Base-by-base conservation (phyloP, 2,329 filamentous ascomycete species). In the Epichloe elymi region DNA sequence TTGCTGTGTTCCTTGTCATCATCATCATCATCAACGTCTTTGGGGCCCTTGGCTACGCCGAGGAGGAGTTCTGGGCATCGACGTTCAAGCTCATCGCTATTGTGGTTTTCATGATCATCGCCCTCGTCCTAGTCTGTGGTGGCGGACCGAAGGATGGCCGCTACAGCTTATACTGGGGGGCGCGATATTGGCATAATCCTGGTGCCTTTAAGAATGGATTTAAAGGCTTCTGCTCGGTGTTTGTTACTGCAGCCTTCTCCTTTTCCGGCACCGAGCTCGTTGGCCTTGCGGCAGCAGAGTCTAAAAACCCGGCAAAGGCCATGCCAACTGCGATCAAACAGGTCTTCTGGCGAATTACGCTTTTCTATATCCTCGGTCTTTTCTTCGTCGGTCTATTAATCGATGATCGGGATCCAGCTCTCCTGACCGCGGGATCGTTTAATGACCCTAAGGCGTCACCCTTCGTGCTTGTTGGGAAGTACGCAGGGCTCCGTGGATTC, bases 241-340 rank as follows among this genome's bases (percentile, higher is more conserved):
- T 86, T 56, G 83, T 88, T 47, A 86, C 80, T 1, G 83, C 85
- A 3, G 83, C 84, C 4, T 88, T 88, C 60, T 71, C 84, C 20
- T 88, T 87, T 61, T 78, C 80, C 15, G 85, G 84, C 14, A 87
- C 84, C 0, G 85, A 88, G 61, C 71, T 86, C 2, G 83, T 88
- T 10, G 51, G 53, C 30, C 53, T 54, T 15, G 53, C 53, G 4
- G 53, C 53, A 5, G 53, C 53, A 12, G 85, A 89, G 65, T 79
- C 84, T 0, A 67, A 70, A 10, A 86, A 87, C 60, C 85, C 85
- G 0, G 75, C 79, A 51, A 82, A 86, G 61, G 79, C 83, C 0
- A 75, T 95, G 1, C 89, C 89, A 0, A 82, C 80, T 2, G 89
- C 89, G 5, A 83, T 91, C 60, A 94, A 93, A 70, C 88, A 94